phyloP scores from a whole-genome alignment of 169 alveolate genomes.

The Plasmodium relictum region DNA sequence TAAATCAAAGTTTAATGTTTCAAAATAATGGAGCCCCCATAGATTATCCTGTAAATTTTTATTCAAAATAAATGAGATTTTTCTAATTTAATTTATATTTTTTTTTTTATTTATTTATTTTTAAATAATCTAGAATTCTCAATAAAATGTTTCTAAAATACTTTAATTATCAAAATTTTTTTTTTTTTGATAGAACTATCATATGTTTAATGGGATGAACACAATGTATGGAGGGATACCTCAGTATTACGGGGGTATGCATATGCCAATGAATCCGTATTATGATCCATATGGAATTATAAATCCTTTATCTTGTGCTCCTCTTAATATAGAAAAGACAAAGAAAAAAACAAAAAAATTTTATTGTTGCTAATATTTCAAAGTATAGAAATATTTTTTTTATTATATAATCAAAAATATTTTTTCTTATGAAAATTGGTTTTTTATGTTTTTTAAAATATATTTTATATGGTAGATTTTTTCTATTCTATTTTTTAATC shows the following conservation, averaged over 20 bases:
- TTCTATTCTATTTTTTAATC: too few species aligned
- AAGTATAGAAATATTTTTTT: neutral
- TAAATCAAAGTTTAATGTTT: constrained; percentile 74
- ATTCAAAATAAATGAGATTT: neutral
- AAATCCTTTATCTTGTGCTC: constrained; percentile 73
- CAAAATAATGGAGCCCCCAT: constrained; percentile 62
- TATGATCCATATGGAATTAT: constrained; percentile 77
- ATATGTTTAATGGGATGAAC: constrained; percentile 72
- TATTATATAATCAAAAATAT: too few species aligned
- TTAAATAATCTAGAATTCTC: too few species aligned
- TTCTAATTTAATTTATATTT: neutral
- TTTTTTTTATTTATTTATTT: neutral
- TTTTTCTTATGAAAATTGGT: too few species aligned
- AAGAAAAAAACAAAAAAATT: constrained; percentile 54
- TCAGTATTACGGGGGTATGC: constrained; percentile 73
- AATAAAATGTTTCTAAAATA: too few species aligned
- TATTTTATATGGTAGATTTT: too few species aligned
- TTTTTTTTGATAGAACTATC: constrained; percentile 33
- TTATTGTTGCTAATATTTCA: constrained; percentile 54
- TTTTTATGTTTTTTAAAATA: too few species aligned
- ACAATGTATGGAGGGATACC: constrained; percentile 73
- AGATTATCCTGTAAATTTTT: constrained; percentile 69
- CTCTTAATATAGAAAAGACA: constrained; percentile 25
- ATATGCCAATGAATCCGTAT: constrained; percentile 74
- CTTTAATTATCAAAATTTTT: constrained; percentile 7